Base-by-base conservation (phyloP, 768 basidiomycete genomes). In the Lactarius indigo region DNA sequence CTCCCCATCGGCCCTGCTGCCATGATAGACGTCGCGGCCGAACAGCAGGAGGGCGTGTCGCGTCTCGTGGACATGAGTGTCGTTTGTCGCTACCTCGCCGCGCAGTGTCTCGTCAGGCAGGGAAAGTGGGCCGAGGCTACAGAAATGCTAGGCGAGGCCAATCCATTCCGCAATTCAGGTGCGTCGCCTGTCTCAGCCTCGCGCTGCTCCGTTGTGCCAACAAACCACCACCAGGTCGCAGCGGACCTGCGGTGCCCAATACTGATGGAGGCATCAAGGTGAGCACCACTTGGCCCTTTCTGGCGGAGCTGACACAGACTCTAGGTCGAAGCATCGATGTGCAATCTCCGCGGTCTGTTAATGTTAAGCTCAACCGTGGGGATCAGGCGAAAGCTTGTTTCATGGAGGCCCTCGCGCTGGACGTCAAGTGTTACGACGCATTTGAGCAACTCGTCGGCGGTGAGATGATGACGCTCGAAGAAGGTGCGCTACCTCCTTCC, bases 311-410 rank as follows among this genome's bases (percentile, higher is more conserved):
- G 9, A 64, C 39, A 20, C 26, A 26, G 50, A 18, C 37, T 15
- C 44, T 47, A 96, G 94, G 91, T 98, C 44, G 94, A 98, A 79
- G 94, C 97, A 4, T 97, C 96, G 2, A 96, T 98, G 87, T 98
- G 96, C 73, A 89, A 96, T 74, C 81, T 99, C 20, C 87, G 97
- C 63, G 97, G 96, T 15, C 78, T 97, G 28, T 82, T 99, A 23
- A 96, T 98, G 87, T 88, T 96, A 61, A 97, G 74, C 82, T 98
- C 18, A 95, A 94, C 72, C 89, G 94, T 13, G 88, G 89, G 26
- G 90, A 94, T 60, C 86, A 91, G 72, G 97, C 97, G 1, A 98
- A 98, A 75, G 83, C 91, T 59, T 94, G 92, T 71, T 97, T 98
- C 73, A 90, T 97, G 87, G 96, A 99, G 73, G 96, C 97, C 1